Base-by-base conservation (phyloP, 805 yeast species). In the Starmerella gropengiesseri region DNA sequence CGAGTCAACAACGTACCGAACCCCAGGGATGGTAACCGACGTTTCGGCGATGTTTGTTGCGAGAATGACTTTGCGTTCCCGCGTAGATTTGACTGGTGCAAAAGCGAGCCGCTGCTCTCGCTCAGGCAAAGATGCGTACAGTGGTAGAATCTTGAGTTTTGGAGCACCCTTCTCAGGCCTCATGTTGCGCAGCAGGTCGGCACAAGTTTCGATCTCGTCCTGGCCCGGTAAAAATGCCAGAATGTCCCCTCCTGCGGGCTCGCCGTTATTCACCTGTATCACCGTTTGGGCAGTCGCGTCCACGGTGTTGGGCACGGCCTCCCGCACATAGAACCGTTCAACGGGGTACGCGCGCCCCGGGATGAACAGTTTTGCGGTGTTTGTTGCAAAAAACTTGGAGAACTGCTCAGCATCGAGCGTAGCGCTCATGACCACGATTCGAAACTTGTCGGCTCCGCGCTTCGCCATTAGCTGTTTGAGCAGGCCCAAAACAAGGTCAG, bases 21-120 rank as follows among this genome's bases (percentile, higher is more conserved):
- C 91, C 1, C 98, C 98, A 12, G 94, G 78, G 27, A 91, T 91
- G 3, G 99, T 91, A 47, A 91, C 78, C 23, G 98, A 91, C 0
- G 99, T 91, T 65, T 91, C 99, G 0, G 99, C 98, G 53, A 91
- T 86, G 59, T 91, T 91, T 1, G 99, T 91, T 7, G 97, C 85
- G 45, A 91, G 63, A 22, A 91, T 82, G 31, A 91, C 78, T 59
- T 91, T 91, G 51, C 98, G 72, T 11, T 36, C 30, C 3, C 26
- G 37, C 55, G 74, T 74, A n/a, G 70, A 63, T 25, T 77, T 72
- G 1, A 81, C 62, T 18, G 75, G 73, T 17, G 71, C 67, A 53
- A 91, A 91, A n/a, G 86, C 89, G 50, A 71, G 69, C 56, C 78
- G 74, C 59, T 91, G 99, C 49, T 78, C 80, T 3, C 69, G 67